Evolutionary conservation across 1,284 basidiomycete genomes (phyloP).

Genomic region (Puccinia polysora): DNA sequence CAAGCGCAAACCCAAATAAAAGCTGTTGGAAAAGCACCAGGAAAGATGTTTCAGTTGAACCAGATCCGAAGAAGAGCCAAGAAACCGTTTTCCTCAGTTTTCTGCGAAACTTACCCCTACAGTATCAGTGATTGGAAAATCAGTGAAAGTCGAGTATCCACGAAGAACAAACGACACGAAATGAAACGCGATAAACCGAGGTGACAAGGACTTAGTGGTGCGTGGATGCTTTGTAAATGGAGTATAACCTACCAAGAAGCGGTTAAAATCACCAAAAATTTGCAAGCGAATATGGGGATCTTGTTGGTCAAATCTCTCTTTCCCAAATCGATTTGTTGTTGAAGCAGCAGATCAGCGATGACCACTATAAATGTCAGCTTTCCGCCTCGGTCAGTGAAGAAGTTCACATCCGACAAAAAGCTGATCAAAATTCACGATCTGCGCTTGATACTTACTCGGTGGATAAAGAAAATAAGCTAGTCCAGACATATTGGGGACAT

Average conservation of each 20-base stretch:
- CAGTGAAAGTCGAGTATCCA: too few species aligned
- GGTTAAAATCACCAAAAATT: slow-evolving; percentile 30
- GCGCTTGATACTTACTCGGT: not conserved
- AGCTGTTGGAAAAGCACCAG: not conserved
- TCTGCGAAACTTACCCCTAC: too few species aligned
- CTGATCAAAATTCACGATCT: not conserved
- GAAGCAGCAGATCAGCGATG: slow-evolving; percentile 30
- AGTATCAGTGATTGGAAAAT: too few species aligned
- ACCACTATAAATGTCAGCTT: slow-evolving; percentile 17
- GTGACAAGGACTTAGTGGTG: too few species aligned
- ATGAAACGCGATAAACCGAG: too few species aligned
- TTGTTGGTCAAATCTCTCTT: slow-evolving; percentile 25
- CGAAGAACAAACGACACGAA: too few species aligned
- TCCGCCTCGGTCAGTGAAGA: not conserved
- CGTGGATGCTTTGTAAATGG: not conserved
- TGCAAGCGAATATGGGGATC: slow-evolving; percentile 14
- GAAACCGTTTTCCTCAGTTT: not conserved
- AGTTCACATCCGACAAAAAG: not conserved
- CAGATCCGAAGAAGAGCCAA: not conserved
- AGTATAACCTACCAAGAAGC: slow-evolving; percentile 27
- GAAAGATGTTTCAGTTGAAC: not conserved
- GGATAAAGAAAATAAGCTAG: slow-evolving; percentile 34
- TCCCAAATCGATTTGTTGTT: slow-evolving; percentile 25
- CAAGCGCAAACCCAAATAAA: slow-evolving; percentile 40
- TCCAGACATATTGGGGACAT: slow-evolving; percentile 25